Evolutionary conservation across 495 filamentous ascomycete species (phyloP), one percentile per base, ranked within the genome.

Genomic region (Penicillium salamii): DNA sequence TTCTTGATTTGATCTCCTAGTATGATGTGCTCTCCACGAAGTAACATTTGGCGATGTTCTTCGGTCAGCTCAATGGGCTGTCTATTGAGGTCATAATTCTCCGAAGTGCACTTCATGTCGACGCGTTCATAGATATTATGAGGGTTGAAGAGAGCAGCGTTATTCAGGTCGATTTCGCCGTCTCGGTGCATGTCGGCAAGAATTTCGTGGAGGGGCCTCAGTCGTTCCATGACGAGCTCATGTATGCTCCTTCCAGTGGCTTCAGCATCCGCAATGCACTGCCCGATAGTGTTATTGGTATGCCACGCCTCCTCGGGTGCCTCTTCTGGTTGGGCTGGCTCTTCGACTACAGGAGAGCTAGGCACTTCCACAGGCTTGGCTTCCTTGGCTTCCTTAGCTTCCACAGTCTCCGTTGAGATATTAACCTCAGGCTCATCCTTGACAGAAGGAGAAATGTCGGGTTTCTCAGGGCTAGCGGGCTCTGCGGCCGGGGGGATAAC

Each of bases 81-180:
- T 35, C 67, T 70, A 15, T 69, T 42, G 18, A 51, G 26, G 4
- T 70, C 67, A 39, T 78, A 74, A 33, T 80, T 75, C 21, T 75
- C 68, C 7, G 69, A 37, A 18, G 60, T 69, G 55, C 67, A 72
- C 39, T 71, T 76, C 73, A 80, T 72, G 24, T 81, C 76, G 18
- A 66, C 68, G 15, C 78, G 77, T 50, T 75, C 72, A 46, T 64
- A 72, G 46, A 83, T 53, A 47, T 74, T 69, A 33, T 74, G 52
- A 9, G 78, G 78, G 41, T 81, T 81, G 62, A 83, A 82, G 49
- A 84, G 65, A 14, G 80, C 73, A 23, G 77, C 72, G 9, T 62
- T 66, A 15, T 74, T 72, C 20, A 78, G 68, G 42, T 79, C 69
- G 17, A 82, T 54, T 11, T 68, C 61, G 12, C 72, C 70, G 9